Evolutionary conservation across 331 rosid genomes (phyloP), one percentile per base, ranked within the genome.

Genomic region (Stylosanthes scabra): DNA sequence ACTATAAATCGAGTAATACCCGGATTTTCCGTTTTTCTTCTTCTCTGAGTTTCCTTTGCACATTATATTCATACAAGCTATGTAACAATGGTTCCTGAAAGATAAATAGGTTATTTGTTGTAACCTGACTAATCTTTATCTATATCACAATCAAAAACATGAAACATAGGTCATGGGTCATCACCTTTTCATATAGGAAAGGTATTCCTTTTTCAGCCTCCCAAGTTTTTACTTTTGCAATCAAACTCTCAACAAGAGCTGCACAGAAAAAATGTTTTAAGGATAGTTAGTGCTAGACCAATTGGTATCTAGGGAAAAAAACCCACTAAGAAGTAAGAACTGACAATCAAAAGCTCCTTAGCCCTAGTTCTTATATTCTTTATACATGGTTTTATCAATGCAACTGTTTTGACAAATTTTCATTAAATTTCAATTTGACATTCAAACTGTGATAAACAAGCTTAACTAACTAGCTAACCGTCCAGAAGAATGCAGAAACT

Each of bases 111-210:
- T 40, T 51, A 64, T 75, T 65, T 57, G 14, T 65, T 57, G 14
- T 25, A 61, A 50, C 66, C 51, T 12, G 64, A 60, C 54, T 51
- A 41, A 75, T 37, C 10, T 34, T 31, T 8, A 45, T 78, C 63
- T 29, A 7, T 10, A 25, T 66, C 56, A 70, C 13, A 16, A 42
- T 29, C 9, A 34, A 45, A 71, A 70, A 59, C 11, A 41, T 52
- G 40, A 70, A 66, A 70, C 63, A 70, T 54, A 51, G 25, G 52
- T 31, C 63, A 70, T 54, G 47, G 25, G 52, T 31, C 68, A 77
- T 82, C 70, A 91, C 97, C 98, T 91, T 91, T 83, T 89, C 98
- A 62, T 89, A 93, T 59, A 90, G 76, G 87, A 93, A 91, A 68
- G 94, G 86, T 70, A 85, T 86, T 85, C 90, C 96, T 82, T 86